Evolutionary conservation across 495 filamentous ascomycete genomes (phyloP).

Genomic region (Tuber microsphaerosporum): DNA sequence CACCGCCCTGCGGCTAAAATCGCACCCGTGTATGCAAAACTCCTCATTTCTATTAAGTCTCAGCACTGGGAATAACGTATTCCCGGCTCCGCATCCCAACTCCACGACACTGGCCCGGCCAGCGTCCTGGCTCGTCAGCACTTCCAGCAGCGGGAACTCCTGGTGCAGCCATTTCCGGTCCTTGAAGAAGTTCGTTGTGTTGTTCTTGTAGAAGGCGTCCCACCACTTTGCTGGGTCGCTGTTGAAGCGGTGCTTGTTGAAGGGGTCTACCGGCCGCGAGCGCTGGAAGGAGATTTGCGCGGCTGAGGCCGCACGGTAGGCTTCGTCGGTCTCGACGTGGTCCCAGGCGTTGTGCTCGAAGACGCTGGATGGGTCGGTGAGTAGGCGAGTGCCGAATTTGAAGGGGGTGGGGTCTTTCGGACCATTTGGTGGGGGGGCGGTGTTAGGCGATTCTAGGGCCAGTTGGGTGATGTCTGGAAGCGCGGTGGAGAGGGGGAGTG

Average conservation of each 20-base stretch:
- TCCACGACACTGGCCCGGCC: constrained; percentile 66
- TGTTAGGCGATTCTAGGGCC: constrained; percentile 6
- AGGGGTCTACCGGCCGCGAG: constrained; percentile 72
- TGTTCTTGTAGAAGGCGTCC: constrained; percentile 77
- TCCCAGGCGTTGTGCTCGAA: constrained; percentile 99
- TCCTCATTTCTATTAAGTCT: constrained; percentile 68
- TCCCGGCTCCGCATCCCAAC: constrained; percentile 90
- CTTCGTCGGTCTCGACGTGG: constrained; percentile 79
- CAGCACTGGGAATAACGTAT: constrained; percentile 88
- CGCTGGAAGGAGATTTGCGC: constrained; percentile 76
- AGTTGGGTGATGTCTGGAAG: constrained; percentile 16
- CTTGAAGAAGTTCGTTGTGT: constrained; percentile 95
- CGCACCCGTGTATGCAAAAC: constrained; percentile 79
- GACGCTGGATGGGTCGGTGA: constrained; percentile 73
- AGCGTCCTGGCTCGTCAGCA: constrained; percentile 54
- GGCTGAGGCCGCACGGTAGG: constrained; percentile 73
- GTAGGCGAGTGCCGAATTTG: constrained; percentile 82
- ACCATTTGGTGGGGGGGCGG: constrained; percentile 4
- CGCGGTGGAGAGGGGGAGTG: constrained; percentile 19
- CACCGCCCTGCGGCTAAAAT: constrained; percentile 86
- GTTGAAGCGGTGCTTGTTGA: constrained; percentile 82
- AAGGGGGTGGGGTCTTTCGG: constrained; percentile 76
- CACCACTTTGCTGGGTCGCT: constrained; percentile 75
- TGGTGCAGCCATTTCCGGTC: constrained; percentile 92
- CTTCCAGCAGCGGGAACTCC: constrained; percentile 79